Percentiles rank a stretch among this genome's conserved stretches.
Conservation (phyloP, 1,284 basidiomycete species). For the Wallemia ichthyophaga region DNA sequence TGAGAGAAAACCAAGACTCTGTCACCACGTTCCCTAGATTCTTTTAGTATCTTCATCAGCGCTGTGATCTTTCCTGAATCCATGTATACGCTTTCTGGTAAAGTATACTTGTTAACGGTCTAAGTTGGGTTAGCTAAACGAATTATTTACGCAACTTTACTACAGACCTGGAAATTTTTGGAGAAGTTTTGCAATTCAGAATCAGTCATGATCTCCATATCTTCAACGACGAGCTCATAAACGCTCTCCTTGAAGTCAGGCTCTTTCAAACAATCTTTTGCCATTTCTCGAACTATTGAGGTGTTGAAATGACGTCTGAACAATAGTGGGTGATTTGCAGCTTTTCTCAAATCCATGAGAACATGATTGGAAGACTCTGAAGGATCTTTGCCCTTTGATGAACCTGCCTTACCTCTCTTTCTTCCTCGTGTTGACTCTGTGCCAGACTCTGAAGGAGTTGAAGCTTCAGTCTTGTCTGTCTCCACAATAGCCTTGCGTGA, state of each 20-base stretch:
- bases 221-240: constrained; percentile 57
- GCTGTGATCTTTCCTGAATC: constrained; percentile 66
- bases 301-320: constrained; percentile 65
- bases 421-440: constrained; percentile 41
- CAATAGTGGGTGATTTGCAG: constrained; percentile 80
- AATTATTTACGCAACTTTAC: constrained; percentile 3
- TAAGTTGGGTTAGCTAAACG: constrained; percentile 12
- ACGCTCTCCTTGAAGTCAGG: constrained; percentile 35
- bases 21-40: constrained; percentile 37
- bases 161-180: constrained; percentile 39
- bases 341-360: constrained; percentile 84
- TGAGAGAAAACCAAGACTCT: constrained; percentile 66
- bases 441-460: constrained; percentile 18
- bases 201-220: constrained; percentile 77
- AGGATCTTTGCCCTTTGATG: constrained; percentile 7
- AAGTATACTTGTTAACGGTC: constrained; percentile 48
- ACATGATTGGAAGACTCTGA: constrained; percentile 32
- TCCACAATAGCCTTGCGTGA: constrained; percentile 56
- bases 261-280: constrained; percentile 48
- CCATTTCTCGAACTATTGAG: constrained; percentile 36
- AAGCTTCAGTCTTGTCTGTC: constrained; percentile 12
- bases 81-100: constrained; percentile 44
- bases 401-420: constrained; percentile 16
- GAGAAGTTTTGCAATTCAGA: constrained; percentile 63
- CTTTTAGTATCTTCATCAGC: constrained; percentile 37